Percentiles rank a stretch among this genome's conserved stretches.
These are phyloP conservation scores for Trichoderma virens DNA, from an alignment of 495 filamentous ascomycete genomes.

Conservation along the genomic window DNA sequence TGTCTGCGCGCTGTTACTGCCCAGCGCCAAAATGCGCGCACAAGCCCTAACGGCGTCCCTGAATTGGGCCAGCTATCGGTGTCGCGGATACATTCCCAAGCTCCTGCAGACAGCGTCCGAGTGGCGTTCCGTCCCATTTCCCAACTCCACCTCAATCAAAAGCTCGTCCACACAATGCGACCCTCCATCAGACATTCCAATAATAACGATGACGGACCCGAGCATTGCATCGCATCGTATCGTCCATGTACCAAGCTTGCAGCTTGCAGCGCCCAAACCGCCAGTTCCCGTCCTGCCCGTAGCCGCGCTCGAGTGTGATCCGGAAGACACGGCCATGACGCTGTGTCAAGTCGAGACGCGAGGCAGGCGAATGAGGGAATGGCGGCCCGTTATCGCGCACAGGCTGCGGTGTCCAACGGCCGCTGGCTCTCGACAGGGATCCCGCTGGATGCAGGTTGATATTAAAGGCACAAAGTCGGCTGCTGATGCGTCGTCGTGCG, in stretches of 20 bases:
- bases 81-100: background rate
- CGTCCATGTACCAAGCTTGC: background rate
- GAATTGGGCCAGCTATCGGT: background rate
- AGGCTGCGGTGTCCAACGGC: background rate
- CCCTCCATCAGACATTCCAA: slow-evolving; percentile 6
- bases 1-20: background rate
- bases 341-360: background rate
- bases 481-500: slow-evolving; percentile 9
- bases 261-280: background rate
- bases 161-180: slow-evolving; percentile 8
- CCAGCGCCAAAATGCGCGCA: background rate
- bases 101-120: slow-evolving; percentile 8
- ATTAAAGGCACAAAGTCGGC: slow-evolving; percentile 5
- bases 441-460: background rate
- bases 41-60: slow-evolving; percentile 2
- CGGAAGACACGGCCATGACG: background rate
- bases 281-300: no score
- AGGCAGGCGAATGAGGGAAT: background rate
- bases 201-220: background rate
- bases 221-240: no score
- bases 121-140: slow-evolving; percentile 8
- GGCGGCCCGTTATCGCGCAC: background rate
- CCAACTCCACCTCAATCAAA: slow-evolving; percentile 8
- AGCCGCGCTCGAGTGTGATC: background rate
- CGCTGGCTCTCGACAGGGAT: background rate